Evolutionary conservation across 2,329 filamentous ascomycete species (phyloP).

Genomic region (Aspergillus sp.): DNA sequence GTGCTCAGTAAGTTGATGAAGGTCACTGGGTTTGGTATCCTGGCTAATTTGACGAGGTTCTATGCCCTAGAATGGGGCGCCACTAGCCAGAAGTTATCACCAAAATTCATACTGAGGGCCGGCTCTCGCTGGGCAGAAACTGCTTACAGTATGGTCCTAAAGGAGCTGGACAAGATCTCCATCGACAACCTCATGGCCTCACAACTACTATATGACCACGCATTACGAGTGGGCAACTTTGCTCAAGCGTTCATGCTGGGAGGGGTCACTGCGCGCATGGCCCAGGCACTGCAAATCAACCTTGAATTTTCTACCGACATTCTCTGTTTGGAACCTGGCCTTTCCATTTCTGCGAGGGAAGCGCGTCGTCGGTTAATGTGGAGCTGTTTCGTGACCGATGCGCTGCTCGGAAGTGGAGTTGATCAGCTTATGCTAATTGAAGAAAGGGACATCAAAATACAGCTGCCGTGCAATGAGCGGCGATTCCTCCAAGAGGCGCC

Average conservation of each 20-base stretch:
- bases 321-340: slow-evolving; percentile 2
- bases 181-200: slow-evolving; percentile 10
- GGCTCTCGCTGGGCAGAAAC: slow-evolving; percentile 1
- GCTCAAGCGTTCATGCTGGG: slow-evolving; percentile 11
- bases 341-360: slow-evolving; percentile 4
- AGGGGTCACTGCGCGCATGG: slow-evolving; percentile 7
- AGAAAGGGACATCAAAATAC: slow-evolving; percentile 9
- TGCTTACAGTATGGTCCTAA: slow-evolving; percentile 1
- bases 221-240: slow-evolving; percentile 5
- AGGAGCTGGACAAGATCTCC: slow-evolving; percentile 8
- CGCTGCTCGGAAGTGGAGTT: slow-evolving; percentile 12
- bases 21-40: not conserved
- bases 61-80: slow-evolving; percentile 5
- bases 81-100: not conserved
- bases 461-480: slow-evolving; percentile 8
- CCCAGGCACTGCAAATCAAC: slow-evolving; percentile 9
- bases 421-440: slow-evolving; percentile 10
- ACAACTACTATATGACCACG: slow-evolving; percentile 7
- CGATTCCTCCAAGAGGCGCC: not conserved
- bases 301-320: slow-evolving; percentile 11
- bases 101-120: slow-evolving; percentile 1
- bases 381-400: slow-evolving; percentile 9
- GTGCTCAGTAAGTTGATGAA: slow-evolving; percentile 5
- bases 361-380: slow-evolving; percentile 10
- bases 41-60: slow-evolving; percentile 1